Evolutionary conservation across 345 rosid genomes (phyloP), one percentile per base, ranked within the genome.

Genomic region (Populus euphratica): DNA sequence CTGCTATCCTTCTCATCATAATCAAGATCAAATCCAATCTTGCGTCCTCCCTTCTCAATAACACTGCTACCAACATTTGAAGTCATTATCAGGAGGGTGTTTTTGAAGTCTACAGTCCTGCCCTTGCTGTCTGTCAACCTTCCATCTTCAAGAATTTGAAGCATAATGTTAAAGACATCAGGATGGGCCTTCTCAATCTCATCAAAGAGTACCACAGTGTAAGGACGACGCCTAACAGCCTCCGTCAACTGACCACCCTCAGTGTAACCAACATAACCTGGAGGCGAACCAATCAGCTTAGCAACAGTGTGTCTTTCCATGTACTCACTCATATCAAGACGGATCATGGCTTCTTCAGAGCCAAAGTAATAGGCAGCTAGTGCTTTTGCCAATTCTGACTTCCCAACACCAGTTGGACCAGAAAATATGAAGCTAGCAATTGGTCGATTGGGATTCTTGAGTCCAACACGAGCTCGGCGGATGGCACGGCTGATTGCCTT

Each of bases 181-280:
- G 99, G 97, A 78, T 96, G 98, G 27, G 99, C 99, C 83, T 96
- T 96, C 81, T 96, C 99, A 4, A 96, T 94, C 88, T 96, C 99
- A 35, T 96, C 99, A 70, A 94, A 94, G 68, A 96, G 91, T 18
- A 96, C 97, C 0, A 96, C 97, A 2, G 94, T 91, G 79, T 94
- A 94, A 0, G 98, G 99, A 63, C 97, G 92, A 33, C 98, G 97
- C 52, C 99, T 80, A 74, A 96, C 99, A 29, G 98, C 99, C 83
- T 96, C 99, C 0, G 99, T 96, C 73, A 94, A 80, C 88, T 94
- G 98, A 65, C 99, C 99, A 69, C 99, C 99, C 81, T 94, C 98
- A 0, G 98, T 90, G 82, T 96, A 94, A 72, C 99, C 99, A 68
- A 96, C 99, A 80, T 96, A 96, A 62, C 99, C 98, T 36, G 99